Percentiles rank a stretch among this genome's conserved stretches.
These are phyloP conservation scores for Lavandula angustifolia DNA, from an alignment of 257 asterid genomes.

Conservation along the genomic window DNA sequence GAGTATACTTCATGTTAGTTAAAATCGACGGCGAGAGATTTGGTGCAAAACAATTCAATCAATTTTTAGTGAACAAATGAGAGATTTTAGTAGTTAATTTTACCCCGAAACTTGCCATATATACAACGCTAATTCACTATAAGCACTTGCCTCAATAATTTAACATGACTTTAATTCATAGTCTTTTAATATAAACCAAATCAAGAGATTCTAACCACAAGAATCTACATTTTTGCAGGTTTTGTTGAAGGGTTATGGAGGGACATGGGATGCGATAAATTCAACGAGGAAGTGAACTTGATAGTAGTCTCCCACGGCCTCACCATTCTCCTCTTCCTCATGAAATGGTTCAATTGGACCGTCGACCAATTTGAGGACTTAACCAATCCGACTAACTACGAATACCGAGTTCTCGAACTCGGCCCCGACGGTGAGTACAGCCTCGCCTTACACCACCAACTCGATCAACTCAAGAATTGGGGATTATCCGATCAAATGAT, in stretches of 20 bases:
- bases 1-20: too few relatives aligned
- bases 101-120: too few relatives aligned
- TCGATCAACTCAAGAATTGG: constrained; percentile 46
- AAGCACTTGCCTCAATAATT: too few relatives aligned
- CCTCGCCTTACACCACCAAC: constrained; percentile 56
- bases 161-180: too few relatives aligned
- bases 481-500: constrained; percentile 60
- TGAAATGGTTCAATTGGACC: constrained; percentile 79
- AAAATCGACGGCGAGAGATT: too few relatives aligned
- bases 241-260: constrained; percentile 62
- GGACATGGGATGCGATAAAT: constrained; percentile 51
- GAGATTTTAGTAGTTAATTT: too few relatives aligned
- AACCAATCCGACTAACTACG: constrained; percentile 47
- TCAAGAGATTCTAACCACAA: too few relatives aligned
- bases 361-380: constrained; percentile 60
- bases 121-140: too few relatives aligned
- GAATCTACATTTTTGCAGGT: too few relatives aligned
- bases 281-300: constrained; percentile 42
- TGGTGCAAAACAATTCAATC: too few relatives aligned
- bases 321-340: constrained; percentile 55
- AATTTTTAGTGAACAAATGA: too few relatives aligned
- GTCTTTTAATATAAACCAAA: too few relatives aligned
- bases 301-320: constrained; percentile 66
- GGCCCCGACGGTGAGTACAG: constrained; percentile 58
- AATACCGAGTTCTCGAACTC: constrained; percentile 49